Conservation (phyloP, 768 basidiomycete species). For the Hygrophorus pudorinus region DNA sequence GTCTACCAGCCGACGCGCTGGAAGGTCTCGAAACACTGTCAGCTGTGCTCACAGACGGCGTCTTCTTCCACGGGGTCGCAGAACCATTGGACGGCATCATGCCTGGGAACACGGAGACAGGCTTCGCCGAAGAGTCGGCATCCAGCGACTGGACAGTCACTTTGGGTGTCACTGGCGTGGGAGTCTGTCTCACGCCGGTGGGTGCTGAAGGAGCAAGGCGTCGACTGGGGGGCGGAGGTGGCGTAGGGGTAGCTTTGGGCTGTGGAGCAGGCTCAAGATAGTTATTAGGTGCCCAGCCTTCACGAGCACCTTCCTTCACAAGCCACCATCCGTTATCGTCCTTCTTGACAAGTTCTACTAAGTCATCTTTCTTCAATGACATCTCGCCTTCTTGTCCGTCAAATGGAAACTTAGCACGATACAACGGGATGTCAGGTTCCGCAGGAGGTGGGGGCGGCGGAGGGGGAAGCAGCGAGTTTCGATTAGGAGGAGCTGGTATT, state of each 20-base stretch:
- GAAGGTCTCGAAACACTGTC: slow-evolving; percentile 37
- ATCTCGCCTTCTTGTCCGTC: slow-evolving; percentile 90
- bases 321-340: slow-evolving; percentile 99
- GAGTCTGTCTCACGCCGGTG: not conserved
- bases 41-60: slow-evolving; percentile 19
- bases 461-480: slow-evolving; percentile 29
- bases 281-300: slow-evolving; percentile 95
- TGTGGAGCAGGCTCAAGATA: slow-evolving; percentile 77
- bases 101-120: slow-evolving; percentile 75
- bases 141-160: slow-evolving; percentile 30
- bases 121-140: slow-evolving; percentile 62
- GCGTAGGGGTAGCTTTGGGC: slow-evolving; percentile 51
- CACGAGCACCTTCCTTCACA: slow-evolving; percentile 68
- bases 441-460: slow-evolving; percentile 39
- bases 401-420: slow-evolving; percentile 89
- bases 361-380: slow-evolving; percentile 79
- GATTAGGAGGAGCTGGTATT: slow-evolving; percentile 28
- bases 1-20: slow-evolving; percentile 39
- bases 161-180: slow-evolving; percentile 27
- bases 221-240: slow-evolving; percentile 45
- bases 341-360: slow-evolving; percentile 87
- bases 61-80: slow-evolving; percentile 66
- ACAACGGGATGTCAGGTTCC: slow-evolving; percentile 62
- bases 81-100: slow-evolving; percentile 61
- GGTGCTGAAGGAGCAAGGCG: slow-evolving; percentile 37